Base-by-base conservation (phyloP, 345 rosid species). In the Brassica nigra region DNA sequence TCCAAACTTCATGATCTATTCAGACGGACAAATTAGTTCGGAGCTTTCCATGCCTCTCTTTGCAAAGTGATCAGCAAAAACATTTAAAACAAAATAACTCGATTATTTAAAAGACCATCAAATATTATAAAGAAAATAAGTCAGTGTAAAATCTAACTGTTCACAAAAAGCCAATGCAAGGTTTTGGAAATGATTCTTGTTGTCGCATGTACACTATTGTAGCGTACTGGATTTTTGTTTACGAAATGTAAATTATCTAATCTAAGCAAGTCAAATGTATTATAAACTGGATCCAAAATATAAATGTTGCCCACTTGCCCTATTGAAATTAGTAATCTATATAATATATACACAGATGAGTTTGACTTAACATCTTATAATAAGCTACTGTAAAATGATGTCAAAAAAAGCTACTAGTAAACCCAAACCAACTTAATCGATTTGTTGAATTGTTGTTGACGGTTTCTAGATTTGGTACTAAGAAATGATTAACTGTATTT, bases 1-100 rank as follows among this genome's bases (percentile, higher is more conserved):
- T 52, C 57, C 58, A 63, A 63, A 63, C 70, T 63, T 70, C 42
- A 62, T 77, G 39, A 70, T 62, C 23, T 54, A 70, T 77, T 62
- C 76, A 77, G 71, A 77, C 58, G 6, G n/a, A 28, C 73, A 76
- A 59, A 12, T 11, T 66, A 27, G 2, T 9, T 75, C 44, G 44
- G 64, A 49, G 27, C 31, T 76, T 28, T 76, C 1, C 61, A 2
- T 68, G 67, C 33, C 16, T 68, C 52, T 59, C 37, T 44, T 77
- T 44, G 36, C 14, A 33, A 5, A 69, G 36, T 14, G 14, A 29
- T 68, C 34, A 68, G 11, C 62, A 15, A 42, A 39, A 59, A 27
- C 31, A 58, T 5, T 20, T 0, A 18, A 57, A 2, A 57, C 12
- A 20, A 57, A 58, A 27, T 58, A 71, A 36, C 54, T 57, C 1